Conservation (phyloP, 2,329 filamentous ascomycete genomes). For the Salinomyces thailandicus region DNA sequence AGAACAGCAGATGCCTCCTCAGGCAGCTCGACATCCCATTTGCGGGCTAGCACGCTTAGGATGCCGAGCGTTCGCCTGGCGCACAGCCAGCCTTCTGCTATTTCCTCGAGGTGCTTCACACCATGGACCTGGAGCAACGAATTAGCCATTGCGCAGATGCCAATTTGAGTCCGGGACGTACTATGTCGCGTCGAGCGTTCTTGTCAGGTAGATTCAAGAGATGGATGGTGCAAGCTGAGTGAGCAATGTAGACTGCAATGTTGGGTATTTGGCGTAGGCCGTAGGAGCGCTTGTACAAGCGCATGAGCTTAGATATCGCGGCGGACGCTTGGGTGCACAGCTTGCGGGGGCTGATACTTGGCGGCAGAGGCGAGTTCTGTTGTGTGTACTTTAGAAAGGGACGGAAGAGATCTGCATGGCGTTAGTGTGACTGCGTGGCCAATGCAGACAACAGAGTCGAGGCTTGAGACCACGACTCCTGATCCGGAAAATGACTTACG, state of each 20-base stretch:
- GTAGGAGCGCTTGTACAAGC: slow-evolving; percentile 85
- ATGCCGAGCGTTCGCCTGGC: slow-evolving; percentile 77
- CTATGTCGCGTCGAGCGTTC: slow-evolving; percentile 74
- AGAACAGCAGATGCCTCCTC: slow-evolving; percentile 70
- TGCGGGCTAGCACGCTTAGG: slow-evolving; percentile 70
- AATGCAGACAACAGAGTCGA: no score
- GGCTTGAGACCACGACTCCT: no score
- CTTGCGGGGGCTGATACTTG: slow-evolving; percentile 80
- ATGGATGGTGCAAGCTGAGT: slow-evolving; percentile 91
- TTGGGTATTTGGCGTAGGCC: slow-evolving; percentile 91
- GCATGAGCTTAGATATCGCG: slow-evolving; percentile 85
- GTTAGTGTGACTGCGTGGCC: not conserved
- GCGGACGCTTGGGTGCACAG: slow-evolving; percentile 84
- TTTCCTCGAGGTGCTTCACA: slow-evolving; percentile 85
- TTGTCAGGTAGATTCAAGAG: slow-evolving; percentile 88
- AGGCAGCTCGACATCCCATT: slow-evolving; percentile 81
- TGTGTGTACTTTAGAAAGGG: slow-evolving; percentile 89
- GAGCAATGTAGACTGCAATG: slow-evolving; percentile 88
- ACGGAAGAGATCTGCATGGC: slow-evolving; percentile 61
- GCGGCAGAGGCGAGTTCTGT: slow-evolving; percentile 67
- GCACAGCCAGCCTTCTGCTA: slow-evolving; percentile 88
- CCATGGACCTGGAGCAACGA: no score
- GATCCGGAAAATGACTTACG: slow-evolving; percentile 26
- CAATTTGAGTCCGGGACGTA: no score
- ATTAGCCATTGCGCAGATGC: no score